phyloP scores from a whole-genome alignment of 169 alveolate genomes.

The Cryptosporidium parvum region DNA sequence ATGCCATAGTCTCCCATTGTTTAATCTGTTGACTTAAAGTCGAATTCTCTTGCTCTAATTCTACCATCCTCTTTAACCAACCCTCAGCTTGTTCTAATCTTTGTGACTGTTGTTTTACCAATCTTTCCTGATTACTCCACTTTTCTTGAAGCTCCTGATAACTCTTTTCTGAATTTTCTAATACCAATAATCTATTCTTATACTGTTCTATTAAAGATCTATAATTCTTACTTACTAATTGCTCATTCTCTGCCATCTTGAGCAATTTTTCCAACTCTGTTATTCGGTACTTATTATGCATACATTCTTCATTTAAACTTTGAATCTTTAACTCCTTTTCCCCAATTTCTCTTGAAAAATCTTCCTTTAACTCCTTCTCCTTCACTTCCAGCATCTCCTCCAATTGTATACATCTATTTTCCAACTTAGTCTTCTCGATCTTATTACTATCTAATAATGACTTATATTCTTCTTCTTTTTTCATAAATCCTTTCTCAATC shows the following conservation, averaged over 20 bases:
- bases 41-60: constrained; percentile 49
- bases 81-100: constrained; percentile 53
- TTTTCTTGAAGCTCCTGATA: constrained; percentile 58
- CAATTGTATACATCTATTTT: neutral
- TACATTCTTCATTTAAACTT: constrained; percentile 34
- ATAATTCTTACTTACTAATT: constrained; percentile 57
- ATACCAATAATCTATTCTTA: constrained; percentile 39
- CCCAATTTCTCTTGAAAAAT: neutral
- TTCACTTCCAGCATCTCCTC: neutral
- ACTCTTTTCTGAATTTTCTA: constrained; percentile 46
- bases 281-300: constrained; percentile 57
- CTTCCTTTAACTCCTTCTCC: constrained; percentile 30
- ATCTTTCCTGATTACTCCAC: constrained; percentile 47
- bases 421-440: constrained; percentile 25
- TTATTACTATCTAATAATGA: neutral
- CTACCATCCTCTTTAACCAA: constrained; percentile 66
- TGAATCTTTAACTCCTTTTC: constrained; percentile 46
- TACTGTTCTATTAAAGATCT: constrained; percentile 71
- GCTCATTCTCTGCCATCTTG: constrained; percentile 75
- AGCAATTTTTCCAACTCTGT: constrained; percentile 63
- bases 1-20: constrained; percentile 75
- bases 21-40: constrained; percentile 44
- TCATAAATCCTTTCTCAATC: neutral
- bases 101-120: constrained; percentile 40
- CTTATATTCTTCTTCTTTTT: constrained; percentile 16